These are phyloP conservation scores for Neofusicoccum kwambonambiense DNA, from an alignment of 2,329 filamentous ascomycete species.

Conservation along the genomic window DNA sequence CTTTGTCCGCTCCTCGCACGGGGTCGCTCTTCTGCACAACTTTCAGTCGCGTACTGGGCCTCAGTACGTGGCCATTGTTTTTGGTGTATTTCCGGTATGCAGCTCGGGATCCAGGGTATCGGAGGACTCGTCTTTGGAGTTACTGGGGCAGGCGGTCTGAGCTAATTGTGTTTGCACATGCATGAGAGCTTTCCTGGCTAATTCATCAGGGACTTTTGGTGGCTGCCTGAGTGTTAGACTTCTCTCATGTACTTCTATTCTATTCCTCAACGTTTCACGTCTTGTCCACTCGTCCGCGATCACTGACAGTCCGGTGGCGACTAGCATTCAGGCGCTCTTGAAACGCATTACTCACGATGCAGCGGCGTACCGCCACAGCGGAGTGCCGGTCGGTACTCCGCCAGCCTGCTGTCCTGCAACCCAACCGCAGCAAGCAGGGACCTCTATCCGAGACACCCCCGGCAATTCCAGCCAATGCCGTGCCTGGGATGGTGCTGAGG, in stretches of 20 bases:
- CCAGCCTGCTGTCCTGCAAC: neutral
- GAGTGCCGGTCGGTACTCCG: neutral
- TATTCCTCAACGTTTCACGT: neutral
- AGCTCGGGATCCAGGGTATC: neutral
- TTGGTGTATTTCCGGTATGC: conserved; percentile 3
- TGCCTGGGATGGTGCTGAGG: neutral
- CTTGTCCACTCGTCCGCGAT: too few relatives aligned
- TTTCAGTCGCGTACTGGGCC: neutral
- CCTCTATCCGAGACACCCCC: conserved; percentile 14
- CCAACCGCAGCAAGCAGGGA: neutral
- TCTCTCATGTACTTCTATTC: conserved; percentile 16
- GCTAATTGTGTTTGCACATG: conserved; percentile 5
- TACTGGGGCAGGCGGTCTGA: neutral
- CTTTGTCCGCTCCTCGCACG: neutral
- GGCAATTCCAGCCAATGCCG: neutral
- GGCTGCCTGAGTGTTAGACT: conserved; percentile 14
- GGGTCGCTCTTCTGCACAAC: neutral
- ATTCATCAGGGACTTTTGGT: conserved; percentile 7
- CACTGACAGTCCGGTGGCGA: neutral
- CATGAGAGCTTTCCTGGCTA: conserved; percentile 13
- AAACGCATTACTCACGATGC: neutral
- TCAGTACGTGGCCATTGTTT: neutral
- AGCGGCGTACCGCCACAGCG: neutral
- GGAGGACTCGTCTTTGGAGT: conserved; percentile 14
- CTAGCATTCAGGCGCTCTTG: neutral